Evolutionary conservation across 2,329 filamentous ascomycete genomes (phyloP).

Genomic region (Fusarium brevicatenulatum): DNA sequence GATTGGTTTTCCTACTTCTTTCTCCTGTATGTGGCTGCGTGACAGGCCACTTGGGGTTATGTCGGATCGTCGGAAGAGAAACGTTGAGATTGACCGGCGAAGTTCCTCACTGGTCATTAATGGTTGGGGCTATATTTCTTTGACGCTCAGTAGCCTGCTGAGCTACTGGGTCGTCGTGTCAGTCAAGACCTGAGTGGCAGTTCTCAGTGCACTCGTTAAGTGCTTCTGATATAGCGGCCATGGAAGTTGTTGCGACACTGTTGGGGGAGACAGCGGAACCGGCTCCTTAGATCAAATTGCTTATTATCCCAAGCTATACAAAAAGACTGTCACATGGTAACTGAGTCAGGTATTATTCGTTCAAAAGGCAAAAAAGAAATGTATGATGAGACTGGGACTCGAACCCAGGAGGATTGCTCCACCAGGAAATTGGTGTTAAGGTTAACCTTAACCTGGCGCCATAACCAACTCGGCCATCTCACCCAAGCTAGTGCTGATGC

Average conservation of each 20-base stretch:
- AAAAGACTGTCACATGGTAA: neutral
- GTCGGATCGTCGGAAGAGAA: neutral
- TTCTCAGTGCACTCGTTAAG: neutral
- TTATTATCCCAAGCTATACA: neutral
- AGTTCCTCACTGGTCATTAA: neutral
- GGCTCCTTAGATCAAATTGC: neutral
- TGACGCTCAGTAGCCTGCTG: neutral
- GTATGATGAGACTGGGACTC: neutral
- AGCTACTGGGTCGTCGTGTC: neutral
- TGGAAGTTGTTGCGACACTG: neutral
- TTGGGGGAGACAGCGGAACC: neutral
- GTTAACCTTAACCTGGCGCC: constrained; percentile 7
- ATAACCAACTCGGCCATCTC: constrained; percentile 13
- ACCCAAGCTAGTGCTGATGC: neutral
- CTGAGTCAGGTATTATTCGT: neutral
- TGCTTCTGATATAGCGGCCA: neutral
- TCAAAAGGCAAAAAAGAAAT: neutral
- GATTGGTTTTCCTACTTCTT: neutral
- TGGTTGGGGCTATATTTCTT: neutral
- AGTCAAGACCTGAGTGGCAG: neutral
- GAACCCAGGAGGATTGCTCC: constrained; percentile 10
- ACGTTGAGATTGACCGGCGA: neutral
- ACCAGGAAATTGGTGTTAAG: constrained; percentile 7
- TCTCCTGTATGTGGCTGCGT: neutral
- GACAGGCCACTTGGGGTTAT: neutral